Conservation (phyloP, 192 early-diverging fungal species). For the Coemansia sp. region DNA sequence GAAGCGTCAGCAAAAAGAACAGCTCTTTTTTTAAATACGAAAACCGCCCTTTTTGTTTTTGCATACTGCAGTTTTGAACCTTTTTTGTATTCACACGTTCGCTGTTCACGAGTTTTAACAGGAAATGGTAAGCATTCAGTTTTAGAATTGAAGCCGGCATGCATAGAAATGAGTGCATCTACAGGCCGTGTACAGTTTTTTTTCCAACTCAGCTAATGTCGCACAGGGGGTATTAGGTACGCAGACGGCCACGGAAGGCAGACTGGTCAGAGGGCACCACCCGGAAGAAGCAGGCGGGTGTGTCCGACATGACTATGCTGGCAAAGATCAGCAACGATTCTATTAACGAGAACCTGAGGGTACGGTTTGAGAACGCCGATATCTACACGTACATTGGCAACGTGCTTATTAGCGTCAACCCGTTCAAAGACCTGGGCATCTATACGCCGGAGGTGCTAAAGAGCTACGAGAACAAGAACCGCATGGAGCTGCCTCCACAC, state of each 20-base stretch:
- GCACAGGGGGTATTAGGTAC: conserved; percentile 14
- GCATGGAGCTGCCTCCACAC: conserved; percentile 90
- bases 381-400: conserved; percentile 99
- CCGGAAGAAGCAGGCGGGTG: conserved; percentile 76
- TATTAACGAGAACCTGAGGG: conserved; percentile 91
- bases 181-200: no score
- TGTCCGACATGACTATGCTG: conserved; percentile 88
- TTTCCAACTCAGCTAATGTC: no score
- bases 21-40: no score
- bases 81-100: no score
- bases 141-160: no score
- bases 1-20: no score
- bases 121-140: no score
- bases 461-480: conserved; percentile 82
- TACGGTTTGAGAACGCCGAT: conserved; percentile 77
- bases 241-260: conserved; percentile 54
- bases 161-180: no score
- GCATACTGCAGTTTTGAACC: no score
- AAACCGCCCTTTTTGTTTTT: no score
- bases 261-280: conserved; percentile 70
- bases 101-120: no score
- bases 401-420: conserved; percentile 88
- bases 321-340: conserved; percentile 93
- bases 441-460: conserved; percentile 89
- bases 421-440: conserved; percentile 93